Evolutionary conservation across 805 yeast genomes (phyloP), one percentile per base, ranked within the genome.

Genomic region (Tetrapisispora pingtungensis): DNA sequence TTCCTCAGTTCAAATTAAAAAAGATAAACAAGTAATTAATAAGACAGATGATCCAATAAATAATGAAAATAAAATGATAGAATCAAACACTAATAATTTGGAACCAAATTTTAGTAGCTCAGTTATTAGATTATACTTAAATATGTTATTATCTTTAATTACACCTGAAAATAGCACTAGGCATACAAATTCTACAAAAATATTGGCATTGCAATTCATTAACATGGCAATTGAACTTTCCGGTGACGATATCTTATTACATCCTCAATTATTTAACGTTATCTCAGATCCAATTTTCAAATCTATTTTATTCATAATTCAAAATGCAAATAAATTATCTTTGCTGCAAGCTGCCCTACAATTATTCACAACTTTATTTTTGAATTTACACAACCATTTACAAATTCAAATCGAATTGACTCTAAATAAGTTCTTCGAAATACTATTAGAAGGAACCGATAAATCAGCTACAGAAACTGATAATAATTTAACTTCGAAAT

Each of bases 201-300:
- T 85, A 13, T 78, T 90, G 66, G 93, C 96, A 0, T 65, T 93
- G 32, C 74, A 81, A 26, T 72, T 90, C 34, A 70, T 93, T 34
- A 80, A 79, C 44, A 80, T 82, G 0, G 83, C 94, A 1, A 72
- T 93, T 40, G 97, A 93, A 62, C 80, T 85, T 5, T 71, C 87
- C 10, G 96, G 96, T 3, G 67, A 70, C 43, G 59, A 66, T 26
- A 71, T 88, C 42, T 68, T 74, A 3, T 55, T 65, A 8, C 90
- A 84, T 57, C 78, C 84, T 2, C 71, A 81, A 4, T 66, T 89
- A 38, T 73, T 86, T 59, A 74, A 72, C 17, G 66, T 87, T 24
- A 74, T 86, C 10, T 75, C 90, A 1, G 93, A 87, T 55, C 81
- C 84, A 10, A 74, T 89, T n/a, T 85, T 87, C 61, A 90, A 88